phyloP scores from a whole-genome alignment of 768 basidiomycete genomes.

The Tricholoma terreum region DNA sequence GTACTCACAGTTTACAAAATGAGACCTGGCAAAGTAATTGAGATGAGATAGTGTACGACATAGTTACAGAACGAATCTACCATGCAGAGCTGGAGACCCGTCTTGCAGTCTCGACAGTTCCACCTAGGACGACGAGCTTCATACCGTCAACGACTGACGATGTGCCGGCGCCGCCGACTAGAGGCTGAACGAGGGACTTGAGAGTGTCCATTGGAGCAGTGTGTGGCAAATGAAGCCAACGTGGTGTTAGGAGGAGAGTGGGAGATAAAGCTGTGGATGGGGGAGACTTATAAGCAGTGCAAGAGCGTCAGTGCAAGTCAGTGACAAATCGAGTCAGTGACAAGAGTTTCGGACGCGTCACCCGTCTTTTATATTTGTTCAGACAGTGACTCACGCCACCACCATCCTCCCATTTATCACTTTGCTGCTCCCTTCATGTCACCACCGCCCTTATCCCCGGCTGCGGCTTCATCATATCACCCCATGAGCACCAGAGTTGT shows the following conservation, averaged over 20 bases:
- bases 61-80: slow-evolving; percentile 37
- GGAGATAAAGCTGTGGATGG: slow-evolving; percentile 9
- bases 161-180: slow-evolving; percentile 70
- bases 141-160: slow-evolving; percentile 84
- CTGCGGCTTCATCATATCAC: no score
- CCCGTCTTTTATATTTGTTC: not conserved
- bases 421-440: no score
- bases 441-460: no score
- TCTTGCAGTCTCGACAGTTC: slow-evolving; percentile 83
- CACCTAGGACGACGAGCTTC: slow-evolving; percentile 86
- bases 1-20: slow-evolving; percentile 81
- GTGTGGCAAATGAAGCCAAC: slow-evolving; percentile 19
- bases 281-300: slow-evolving; percentile 8
- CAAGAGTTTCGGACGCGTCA: slow-evolving; percentile 7
- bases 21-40: slow-evolving; percentile 49
- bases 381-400: no score
- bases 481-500: no score
- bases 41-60: slow-evolving; percentile 5
- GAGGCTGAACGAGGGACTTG: slow-evolving; percentile 78
- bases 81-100: slow-evolving; percentile 81
- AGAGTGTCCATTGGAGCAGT: slow-evolving; percentile 64
- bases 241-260: slow-evolving; percentile 13
- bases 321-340: slow-evolving; percentile 12
- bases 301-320: slow-evolving; percentile 17
- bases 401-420: no score